Evolutionary conservation across 2,329 filamentous ascomycete genomes (phyloP).

Genomic region (Nectriaceae sp.): DNA sequence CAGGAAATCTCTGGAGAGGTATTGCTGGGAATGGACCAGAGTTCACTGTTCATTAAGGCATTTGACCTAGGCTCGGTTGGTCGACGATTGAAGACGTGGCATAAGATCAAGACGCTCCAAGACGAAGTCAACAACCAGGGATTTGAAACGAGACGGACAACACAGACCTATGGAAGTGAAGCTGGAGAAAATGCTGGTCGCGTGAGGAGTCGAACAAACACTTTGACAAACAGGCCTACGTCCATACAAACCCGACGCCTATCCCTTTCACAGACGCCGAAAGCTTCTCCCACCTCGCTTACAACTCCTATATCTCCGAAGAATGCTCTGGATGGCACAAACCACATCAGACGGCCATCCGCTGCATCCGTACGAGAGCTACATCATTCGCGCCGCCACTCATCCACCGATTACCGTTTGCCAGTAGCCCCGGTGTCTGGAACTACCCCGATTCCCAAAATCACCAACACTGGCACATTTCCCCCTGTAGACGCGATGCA

Average conservation of each 20-base stretch:
- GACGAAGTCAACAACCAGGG: slow-evolving; percentile 71
- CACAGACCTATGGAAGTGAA: slow-evolving; percentile 60
- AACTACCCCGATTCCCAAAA: slow-evolving; percentile 37
- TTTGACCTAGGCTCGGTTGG: slow-evolving; percentile 93
- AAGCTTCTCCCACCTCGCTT: slow-evolving; percentile 45
- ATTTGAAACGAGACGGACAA: slow-evolving; percentile 50
- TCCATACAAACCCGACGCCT: slow-evolving; percentile 51
- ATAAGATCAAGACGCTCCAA: slow-evolving; percentile 90
- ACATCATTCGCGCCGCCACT: slow-evolving; percentile 84
- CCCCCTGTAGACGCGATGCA: slow-evolving; percentile 45
- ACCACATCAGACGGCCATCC: slow-evolving; percentile 65
- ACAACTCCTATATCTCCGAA: slow-evolving; percentile 43
- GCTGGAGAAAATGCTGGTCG: slow-evolving; percentile 54
- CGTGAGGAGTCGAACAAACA: slow-evolving; percentile 58
- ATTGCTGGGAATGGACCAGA: slow-evolving; percentile 90
- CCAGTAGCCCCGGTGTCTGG: slow-evolving; percentile 22
- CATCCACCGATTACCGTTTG: slow-evolving; percentile 74
- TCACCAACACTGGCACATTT: slow-evolving; percentile 46
- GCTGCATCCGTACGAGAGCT: slow-evolving; percentile 81
- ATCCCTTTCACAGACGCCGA: slow-evolving; percentile 53
- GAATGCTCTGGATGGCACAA: slow-evolving; percentile 46
- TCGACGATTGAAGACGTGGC: slow-evolving; percentile 88
- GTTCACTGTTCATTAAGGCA: slow-evolving; percentile 91
- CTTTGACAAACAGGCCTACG: slow-evolving; percentile 53
- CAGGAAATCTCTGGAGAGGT: slow-evolving; percentile 97